Conservation (phyloP, 106 monocot genomes). For the Dactylorhiza incarnata region DNA sequence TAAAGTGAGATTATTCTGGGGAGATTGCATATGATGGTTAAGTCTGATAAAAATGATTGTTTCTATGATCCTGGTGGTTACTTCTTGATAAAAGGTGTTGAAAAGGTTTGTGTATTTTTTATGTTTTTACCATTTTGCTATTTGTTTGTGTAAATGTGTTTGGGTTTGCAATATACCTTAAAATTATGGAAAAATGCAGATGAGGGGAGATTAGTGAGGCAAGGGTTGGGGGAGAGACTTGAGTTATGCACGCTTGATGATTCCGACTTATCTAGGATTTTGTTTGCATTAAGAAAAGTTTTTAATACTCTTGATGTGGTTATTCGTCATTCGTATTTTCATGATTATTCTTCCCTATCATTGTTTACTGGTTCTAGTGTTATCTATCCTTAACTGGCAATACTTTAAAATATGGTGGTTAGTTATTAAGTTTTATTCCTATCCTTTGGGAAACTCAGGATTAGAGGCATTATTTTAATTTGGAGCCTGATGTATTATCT, state of each 20-base stretch:
- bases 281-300: background rate
- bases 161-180: background rate
- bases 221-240: background rate
- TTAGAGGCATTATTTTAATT: too few species aligned
- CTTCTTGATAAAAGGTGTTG: constrained; percentile 91
- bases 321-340: too few species aligned
- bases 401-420: too few species aligned
- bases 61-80: constrained; percentile 90
- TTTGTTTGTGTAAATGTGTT: background rate
- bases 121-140: background rate
- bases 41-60: constrained; percentile 79
- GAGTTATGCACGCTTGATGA: background rate
- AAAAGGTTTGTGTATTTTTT: constrained; percentile 53
- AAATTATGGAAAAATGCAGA: background rate
- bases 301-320: too few species aligned
- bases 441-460: too few species aligned
- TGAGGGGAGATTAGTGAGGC: background rate
- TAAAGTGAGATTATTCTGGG: constrained; percentile 51
- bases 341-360: too few species aligned
- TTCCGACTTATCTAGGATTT: background rate
- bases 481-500: too few species aligned
- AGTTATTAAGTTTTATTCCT: too few species aligned
- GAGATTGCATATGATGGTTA: constrained; percentile 82
- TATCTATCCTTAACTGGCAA: too few species aligned
- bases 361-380: too few species aligned